Conservation (phyloP, 306 rosid genomes). For the Rubus parviflorus region DNA sequence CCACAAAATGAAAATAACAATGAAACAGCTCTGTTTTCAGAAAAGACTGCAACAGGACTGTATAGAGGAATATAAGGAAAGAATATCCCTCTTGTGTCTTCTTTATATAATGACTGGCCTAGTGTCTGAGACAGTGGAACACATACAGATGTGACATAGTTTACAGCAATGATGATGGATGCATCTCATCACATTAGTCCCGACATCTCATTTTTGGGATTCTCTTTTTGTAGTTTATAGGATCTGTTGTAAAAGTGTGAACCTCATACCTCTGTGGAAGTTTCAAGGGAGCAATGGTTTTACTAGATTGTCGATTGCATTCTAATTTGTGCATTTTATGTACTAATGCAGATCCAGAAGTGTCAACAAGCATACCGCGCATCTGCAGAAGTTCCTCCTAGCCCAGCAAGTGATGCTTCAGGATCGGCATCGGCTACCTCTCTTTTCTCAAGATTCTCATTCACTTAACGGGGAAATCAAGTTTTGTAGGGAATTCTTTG, state of each 20-base stretch:
- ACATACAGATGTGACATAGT: background rate
- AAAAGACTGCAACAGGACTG: background rate
- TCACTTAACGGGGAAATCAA: constrained; percentile 43
- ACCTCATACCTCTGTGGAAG: background rate
- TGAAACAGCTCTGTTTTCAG: background rate
- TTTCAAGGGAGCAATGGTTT: background rate
- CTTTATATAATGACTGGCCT: background rate
- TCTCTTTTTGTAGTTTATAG: background rate
- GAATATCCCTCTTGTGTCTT: background rate
- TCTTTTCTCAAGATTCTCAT: constrained; percentile 90
- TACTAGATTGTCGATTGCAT: background rate
- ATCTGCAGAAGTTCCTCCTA: constrained; percentile 65
- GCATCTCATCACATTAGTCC: background rate
- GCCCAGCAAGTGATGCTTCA: constrained; percentile 60
- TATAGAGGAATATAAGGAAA: background rate
- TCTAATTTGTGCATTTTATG: constrained; percentile 24
- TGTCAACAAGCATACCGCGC: constrained; percentile 86
- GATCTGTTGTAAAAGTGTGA: background rate
- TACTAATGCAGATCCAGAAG: constrained; percentile 68
- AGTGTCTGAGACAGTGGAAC: background rate
- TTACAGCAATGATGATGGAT: background rate
- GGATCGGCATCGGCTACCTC: constrained; percentile 58
- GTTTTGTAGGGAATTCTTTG: constrained; percentile 24
- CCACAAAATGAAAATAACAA: background rate
- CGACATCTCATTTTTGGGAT: background rate